Evolutionary conservation across 108 stramenopile genomes (phyloP).

Genomic region (Nitzschia sp.): DNA sequence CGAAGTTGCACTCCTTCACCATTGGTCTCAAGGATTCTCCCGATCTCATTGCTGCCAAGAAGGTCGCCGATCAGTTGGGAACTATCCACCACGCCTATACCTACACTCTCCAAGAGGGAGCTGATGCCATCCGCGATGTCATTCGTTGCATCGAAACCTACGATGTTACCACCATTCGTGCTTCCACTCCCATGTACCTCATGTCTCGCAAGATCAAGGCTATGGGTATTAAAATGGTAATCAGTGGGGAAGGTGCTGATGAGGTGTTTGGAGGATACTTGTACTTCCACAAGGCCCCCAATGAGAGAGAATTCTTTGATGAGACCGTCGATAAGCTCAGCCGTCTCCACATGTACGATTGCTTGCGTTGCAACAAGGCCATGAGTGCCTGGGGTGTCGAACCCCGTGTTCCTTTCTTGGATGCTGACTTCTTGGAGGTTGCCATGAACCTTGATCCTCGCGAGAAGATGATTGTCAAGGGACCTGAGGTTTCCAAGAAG

Average conservation of each 20-base stretch:
- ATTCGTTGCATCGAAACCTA: constrained; percentile 95
- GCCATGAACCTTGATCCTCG: constrained; percentile 94
- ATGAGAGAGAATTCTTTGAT: constrained; percentile 92
- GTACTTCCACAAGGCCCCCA: constrained; percentile 99
- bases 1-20: constrained; percentile 96
- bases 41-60: constrained; percentile 91
- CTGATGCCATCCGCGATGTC: constrained; percentile 96
- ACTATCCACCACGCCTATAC: constrained; percentile 97
- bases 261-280: constrained; percentile 98
- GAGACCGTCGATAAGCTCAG: constrained; percentile 94
- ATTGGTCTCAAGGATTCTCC: constrained; percentile 91
- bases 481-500: constrained; percentile 66
- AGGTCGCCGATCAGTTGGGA: constrained; percentile 92
- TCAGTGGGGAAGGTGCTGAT: constrained; percentile 97
- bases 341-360: constrained; percentile 96
- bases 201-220: constrained; percentile 99
- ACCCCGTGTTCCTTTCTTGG: constrained; percentile 95
- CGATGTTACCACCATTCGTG: constrained; percentile 96
- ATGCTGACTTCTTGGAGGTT: constrained; percentile 94
- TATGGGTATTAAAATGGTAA: constrained; percentile 99
- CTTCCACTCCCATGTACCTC: constrained; percentile 97
- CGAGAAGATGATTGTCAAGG: constrained; percentile 93
- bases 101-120: constrained; percentile 95
- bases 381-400: constrained; percentile 98
- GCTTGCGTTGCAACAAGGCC: constrained; percentile 97